Evolutionary conservation across 352 stramenopile genomes (phyloP), one percentile per base, ranked within the genome.

Genomic region (Nothophytophthora sp.): DNA sequence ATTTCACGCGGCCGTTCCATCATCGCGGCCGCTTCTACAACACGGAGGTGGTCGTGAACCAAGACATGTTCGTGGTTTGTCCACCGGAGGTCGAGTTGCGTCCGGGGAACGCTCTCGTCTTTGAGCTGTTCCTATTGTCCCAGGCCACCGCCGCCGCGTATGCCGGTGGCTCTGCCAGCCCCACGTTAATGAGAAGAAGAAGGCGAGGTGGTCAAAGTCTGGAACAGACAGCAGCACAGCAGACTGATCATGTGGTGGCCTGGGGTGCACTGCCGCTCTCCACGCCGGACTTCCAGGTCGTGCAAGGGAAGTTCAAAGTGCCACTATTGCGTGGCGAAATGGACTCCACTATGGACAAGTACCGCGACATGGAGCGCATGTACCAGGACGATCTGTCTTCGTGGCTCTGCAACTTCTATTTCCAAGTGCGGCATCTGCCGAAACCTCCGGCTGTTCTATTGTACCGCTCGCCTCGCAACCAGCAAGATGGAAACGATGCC

Each of bases 321-420:
- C 89, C 88, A 5, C 47, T 97, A 23, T 47, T 97, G 19, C 72
- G 79, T 5, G 87, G 88, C 7, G 88, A 96, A 58, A 72, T 92
- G 50, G 83, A 97, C 37, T 60, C 70, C 45, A 88, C 82, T 33
- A 85, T 92, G 73, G 70, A 86, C 49, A 91, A 88, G 50, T 83
- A 77, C 42, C 53, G 73, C 8, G 67, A 82, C 35, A 84, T 96
- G 19, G 86, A 95, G 55, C 55, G 61, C 23, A 73, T 78, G 62
- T 86, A 86, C 52, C 58, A 71, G 35, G 40, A 59, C 3, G 82
- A 96, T 56, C 63, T 97, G 25, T 82, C 77, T 1, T 65, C 69
- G 2, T 97, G 90, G 90, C 70, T 97, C 18, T 91, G 85, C 34
- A 97, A 97, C 42, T 50, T 97, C 15, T 97, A 97, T 58, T 40